Base-by-base conservation (phyloP, 1,284 basidiomycete genomes). In the Irpex lacteus region DNA sequence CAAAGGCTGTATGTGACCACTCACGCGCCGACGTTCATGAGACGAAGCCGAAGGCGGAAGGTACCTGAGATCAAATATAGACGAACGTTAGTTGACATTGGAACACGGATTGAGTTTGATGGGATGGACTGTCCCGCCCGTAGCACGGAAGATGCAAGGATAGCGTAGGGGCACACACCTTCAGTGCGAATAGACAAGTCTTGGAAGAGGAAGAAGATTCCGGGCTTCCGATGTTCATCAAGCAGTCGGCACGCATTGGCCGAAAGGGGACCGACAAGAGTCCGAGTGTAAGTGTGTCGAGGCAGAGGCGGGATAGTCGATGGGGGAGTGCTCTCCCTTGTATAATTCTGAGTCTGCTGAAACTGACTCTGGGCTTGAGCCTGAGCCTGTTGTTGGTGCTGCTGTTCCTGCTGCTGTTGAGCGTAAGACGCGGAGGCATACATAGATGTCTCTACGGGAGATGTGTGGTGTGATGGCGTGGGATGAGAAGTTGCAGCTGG, bases 171-270 rank as follows among this genome's bases (percentile, higher is more conserved):
- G 59, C 58, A 81, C 70, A 72, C 74, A 75, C 91, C 91, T 80
- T 96, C 94, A 21, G 92, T 95, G 65, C 94, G 85, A 62, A 96
- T 89, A 50, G 91, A 94, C 57, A 96, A 76, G 77, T 96, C 94
- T 70, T 92, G 91, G 74, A 94, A 92, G 64, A 95, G 86, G 78
- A 95, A 95, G 76, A 92, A 95, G 66, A 97, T 89, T 3, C 95
- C 95, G 44, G 86, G 82, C 67, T 88, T 88, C 64, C 91, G 89
- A 74, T 95, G 85, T 72, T 94, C 92, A 71, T 95, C 94, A 63
- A 88, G 78, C 64, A 96, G 81, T 55, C 90, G 86, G 73, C 90
- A 91, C 32, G 94, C 94, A 71, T 92, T 92, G 13, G 94, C 87
- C 26, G 90, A 91, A 18, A 96, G 81, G 1, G 93, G 92, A 6